These are phyloP conservation scores for Claviceps cyperi DNA, from an alignment of 2,329 filamentous ascomycete genomes.

Conservation along the genomic window DNA sequence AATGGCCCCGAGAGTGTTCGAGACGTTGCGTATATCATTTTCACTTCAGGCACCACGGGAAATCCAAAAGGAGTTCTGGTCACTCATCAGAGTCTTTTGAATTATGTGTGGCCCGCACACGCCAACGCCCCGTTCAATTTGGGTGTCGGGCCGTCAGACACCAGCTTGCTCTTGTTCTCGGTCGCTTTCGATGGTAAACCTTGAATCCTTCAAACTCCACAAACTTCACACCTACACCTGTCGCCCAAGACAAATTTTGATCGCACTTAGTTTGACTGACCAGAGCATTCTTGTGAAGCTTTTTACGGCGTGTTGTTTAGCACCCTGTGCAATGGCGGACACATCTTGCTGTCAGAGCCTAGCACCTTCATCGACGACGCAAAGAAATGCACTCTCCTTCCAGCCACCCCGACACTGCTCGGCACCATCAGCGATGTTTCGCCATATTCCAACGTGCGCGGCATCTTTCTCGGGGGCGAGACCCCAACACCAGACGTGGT, in stretches of 20 bases:
- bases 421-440: background rate
- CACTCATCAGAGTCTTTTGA: conserved; percentile 2
- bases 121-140: background rate
- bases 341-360: background rate
- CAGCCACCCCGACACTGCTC: conserved; percentile 9
- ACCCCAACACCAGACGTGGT: conserved; percentile 3
- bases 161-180: conserved; percentile 11
- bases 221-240: background rate
- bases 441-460: conserved; percentile 1
- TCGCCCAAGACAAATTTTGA: too few species aligned
- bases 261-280: background rate
- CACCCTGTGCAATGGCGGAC: conserved; percentile 5
- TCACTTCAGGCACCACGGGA: conserved; percentile 25
- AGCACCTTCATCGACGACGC: conserved; percentile 3
- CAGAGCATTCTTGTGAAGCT: conserved; percentile 5
- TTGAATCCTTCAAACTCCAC: too few species aligned
- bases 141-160: background rate
- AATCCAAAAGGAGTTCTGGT: conserved; percentile 26
- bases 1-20: conserved; percentile 30
- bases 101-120: background rate
- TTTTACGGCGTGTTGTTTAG: conserved; percentile 4
- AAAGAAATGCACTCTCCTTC: background rate
- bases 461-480: conserved; percentile 8
- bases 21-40: conserved; percentile 5
- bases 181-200: conserved; percentile 14